Evolutionary conservation across 805 yeast species (phyloP).

Genomic region (Kluyveromyces dobzhanskii): DNA sequence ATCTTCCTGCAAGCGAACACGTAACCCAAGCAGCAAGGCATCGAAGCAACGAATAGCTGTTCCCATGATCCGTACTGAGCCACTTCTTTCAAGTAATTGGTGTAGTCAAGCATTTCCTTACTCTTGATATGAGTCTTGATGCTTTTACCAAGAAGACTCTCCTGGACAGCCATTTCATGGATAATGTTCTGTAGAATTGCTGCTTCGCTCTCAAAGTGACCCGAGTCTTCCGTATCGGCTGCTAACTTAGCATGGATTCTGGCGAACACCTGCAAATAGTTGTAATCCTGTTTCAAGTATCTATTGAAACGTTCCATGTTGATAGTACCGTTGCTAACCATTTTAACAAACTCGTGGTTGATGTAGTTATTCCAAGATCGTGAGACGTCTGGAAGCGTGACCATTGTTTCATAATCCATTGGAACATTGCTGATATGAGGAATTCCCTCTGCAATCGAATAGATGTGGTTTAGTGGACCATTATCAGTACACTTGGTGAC

Average conservation of each 20-base stretch:
- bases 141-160: slow-evolving; percentile 36
- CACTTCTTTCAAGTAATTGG: slow-evolving; percentile 48
- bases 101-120: slow-evolving; percentile 51
- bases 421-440: slow-evolving; percentile 10
- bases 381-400: slow-evolving; percentile 45
- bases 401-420: slow-evolving; percentile 42
- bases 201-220: slow-evolving; percentile 42
- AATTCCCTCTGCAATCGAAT: slow-evolving; percentile 30
- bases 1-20: slow-evolving; percentile 41
- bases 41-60: slow-evolving; percentile 56
- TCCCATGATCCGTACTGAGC: slow-evolving; percentile 51
- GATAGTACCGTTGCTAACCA: slow-evolving; percentile 44
- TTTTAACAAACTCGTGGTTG: slow-evolving; percentile 52
- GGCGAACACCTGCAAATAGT: slow-evolving; percentile 61
- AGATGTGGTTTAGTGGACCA: slow-evolving; percentile 73
- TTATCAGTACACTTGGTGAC: slow-evolving; percentile 38
- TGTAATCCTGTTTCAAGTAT: slow-evolving; percentile 52
- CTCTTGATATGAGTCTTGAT: slow-evolving; percentile 37
- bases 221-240: slow-evolving; percentile 52
- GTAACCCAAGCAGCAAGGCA: slow-evolving; percentile 74
- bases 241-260: slow-evolving; percentile 52
- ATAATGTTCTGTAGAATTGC: slow-evolving; percentile 43
- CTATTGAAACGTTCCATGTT: slow-evolving; percentile 43
- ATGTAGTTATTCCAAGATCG: slow-evolving; percentile 51
- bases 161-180: slow-evolving; percentile 49